Base-by-base conservation (phyloP, 2,329 filamentous ascomycete genomes). In the Ascochyta pisi region DNA sequence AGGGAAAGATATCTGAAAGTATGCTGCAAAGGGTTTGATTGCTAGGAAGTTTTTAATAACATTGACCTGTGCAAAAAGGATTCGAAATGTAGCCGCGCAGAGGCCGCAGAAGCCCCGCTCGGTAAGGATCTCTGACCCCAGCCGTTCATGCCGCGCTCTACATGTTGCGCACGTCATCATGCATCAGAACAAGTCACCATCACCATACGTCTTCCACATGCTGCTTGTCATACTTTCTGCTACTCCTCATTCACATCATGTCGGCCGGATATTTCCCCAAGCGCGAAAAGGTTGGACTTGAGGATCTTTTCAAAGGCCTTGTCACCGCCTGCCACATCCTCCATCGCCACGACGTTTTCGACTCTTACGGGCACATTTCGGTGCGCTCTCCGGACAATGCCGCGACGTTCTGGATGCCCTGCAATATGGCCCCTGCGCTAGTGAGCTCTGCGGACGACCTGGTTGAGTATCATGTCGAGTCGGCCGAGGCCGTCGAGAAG, bases 311-410 rank as follows among this genome's bases (percentile, higher is more conserved):
- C 64, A 69, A 64, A 38, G 69, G 70, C 33, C 70, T 82, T 31
- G 78, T 83, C 22, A 75, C 74, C 4, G 81, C 78, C 34, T 77
- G 76, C 55, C 82, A 84, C 64, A 84, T 85, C 46, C 78, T 85
- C 1, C 80, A 84, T 66, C 66, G 81, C 51, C 74, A 84, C 44
- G 73, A 73, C 42, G 75, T 85, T 7, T 65, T 86, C 33, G 83
- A 84, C 54, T 82, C 80, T 0, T 85, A 82, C 62, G 82, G 83
- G 16, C 83, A 86, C 60, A 73, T 86, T 12, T 84, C 82, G 2
- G 74, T 83, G 19, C 77, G 83, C 6, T 78, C 83, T 52, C 82
- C 83, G 7, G 70, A 74, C 33, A 78, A 82, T 9, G 65, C 77
- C 1, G 67, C 76, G 3, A 80, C 77, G 0, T 81, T 81, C 66